Base-by-base conservation (phyloP, 2,329 filamentous ascomycete genomes). In the Pyricularia sp. region DNA sequence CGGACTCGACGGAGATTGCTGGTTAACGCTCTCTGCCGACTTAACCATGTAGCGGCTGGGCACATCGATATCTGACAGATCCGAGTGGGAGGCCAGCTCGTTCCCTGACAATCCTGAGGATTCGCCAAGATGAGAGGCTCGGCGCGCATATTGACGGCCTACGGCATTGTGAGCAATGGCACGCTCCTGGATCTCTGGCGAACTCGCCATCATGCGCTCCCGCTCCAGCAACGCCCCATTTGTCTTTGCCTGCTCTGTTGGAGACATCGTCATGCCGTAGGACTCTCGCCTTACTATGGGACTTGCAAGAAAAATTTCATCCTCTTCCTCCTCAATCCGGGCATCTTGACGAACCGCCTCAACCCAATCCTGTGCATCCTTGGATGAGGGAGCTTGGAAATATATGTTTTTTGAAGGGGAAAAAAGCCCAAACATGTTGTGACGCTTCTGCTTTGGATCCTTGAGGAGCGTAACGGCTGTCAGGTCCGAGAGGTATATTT, bases 391-490 rank as follows among this genome's bases (percentile, higher is more conserved):
- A 0, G 92, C 93, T 78, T 97, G 91, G 70, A 99, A 88, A 75
- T 97, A 93, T 79, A 91, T 97, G 80, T 97, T 98, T 72, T 91
- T 90, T 20, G 93, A 91, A 0, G 94, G 92, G 0, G 93, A 94
- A 79, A 97, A 99, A 64, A 98, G 85, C 25, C 92, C 95, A 77
- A 99, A 98, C 70, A 97, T 88, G 77, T 97, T 89, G 68, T 92
- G 87, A 70, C 92, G 90, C 77, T 92, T 94, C 70, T 93, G 89
- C 79, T 97, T 97, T 10, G 92, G 91, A 74, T 97, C 93, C 75
- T 92, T 94, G 72, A 98, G 89, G 70, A 92, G 88, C 1, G 94
- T 92, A 64, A 97, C 92, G 9, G 95, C 94, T 3, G 94, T 97
- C 70, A 98, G 86, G 70, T 99, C 95, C 63, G 92, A 91, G 58